phyloP scores from a whole-genome alignment of 73 alveolate species.

The Paramecium bursaria region DNA sequence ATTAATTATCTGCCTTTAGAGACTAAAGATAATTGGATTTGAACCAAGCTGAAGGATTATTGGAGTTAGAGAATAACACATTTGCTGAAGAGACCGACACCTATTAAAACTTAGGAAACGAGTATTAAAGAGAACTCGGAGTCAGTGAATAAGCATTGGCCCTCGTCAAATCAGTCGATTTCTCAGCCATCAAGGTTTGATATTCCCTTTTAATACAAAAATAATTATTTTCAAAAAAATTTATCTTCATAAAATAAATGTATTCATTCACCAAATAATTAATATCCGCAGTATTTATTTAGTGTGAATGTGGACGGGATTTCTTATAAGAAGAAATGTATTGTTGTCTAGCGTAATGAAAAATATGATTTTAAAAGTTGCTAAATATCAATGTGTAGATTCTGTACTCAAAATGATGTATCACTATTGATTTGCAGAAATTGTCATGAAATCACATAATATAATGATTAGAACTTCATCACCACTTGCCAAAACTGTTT shows the following conservation, averaged over 20 bases:
- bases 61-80: slow-evolving; percentile 55
- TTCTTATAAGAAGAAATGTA: slow-evolving; percentile 52
- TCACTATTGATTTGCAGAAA: slow-evolving; percentile 5
- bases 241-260: too few relatives aligned
- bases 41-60: slow-evolving; percentile 25
- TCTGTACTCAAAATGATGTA: slow-evolving; percentile 42
- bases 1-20: slow-evolving; percentile 42
- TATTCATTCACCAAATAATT: slow-evolving; percentile 22
- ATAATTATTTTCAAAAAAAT: too few relatives aligned
- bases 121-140: slow-evolving; percentile 51
- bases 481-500: slow-evolving; percentile 26
- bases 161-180: slow-evolving; percentile 44
- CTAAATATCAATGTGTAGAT: background rate
- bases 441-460: slow-evolving; percentile 29
- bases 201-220: background rate
- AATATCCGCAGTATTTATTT: background rate
- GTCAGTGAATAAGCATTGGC: slow-evolving; percentile 56
- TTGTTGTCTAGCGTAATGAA: slow-evolving; percentile 37
- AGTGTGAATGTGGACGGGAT: slow-evolving; percentile 44
- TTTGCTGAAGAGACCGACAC: slow-evolving; percentile 56
- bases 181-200: slow-evolving; percentile 59
- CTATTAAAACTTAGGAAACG: slow-evolving; percentile 32
- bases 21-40: slow-evolving; percentile 44
- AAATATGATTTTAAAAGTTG: background rate
- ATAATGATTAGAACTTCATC: background rate